These are phyloP conservation scores for Fennellomyces sp. DNA, from an alignment of 371 early-diverging fungal genomes.

Conservation along the genomic window DNA sequence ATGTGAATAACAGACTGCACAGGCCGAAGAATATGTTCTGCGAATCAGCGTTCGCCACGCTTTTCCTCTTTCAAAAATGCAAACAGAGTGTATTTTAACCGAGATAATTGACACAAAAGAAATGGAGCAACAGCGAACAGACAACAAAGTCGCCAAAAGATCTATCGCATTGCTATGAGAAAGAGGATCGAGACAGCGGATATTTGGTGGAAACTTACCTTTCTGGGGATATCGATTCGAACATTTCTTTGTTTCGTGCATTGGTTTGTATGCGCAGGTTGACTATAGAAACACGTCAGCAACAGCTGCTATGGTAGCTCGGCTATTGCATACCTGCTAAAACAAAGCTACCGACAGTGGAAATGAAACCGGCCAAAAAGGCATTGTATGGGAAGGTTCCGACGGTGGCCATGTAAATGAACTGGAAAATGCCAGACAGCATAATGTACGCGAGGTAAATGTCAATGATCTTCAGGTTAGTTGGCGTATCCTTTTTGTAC, in stretches of 20 bases:
- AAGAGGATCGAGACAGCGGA: background rate
- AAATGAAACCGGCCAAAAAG: conserved; percentile 93
- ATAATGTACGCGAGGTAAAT: conserved; percentile 88
- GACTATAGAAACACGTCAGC: conserved; percentile 16
- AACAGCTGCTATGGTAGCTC: conserved; percentile 9
- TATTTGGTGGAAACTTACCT: conserved; percentile 9
- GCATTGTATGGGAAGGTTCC: conserved; percentile 98
- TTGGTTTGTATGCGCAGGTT: conserved; percentile 41
- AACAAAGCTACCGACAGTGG: conserved; percentile 93
- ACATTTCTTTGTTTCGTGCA: conserved; percentile 19
- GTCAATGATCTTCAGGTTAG: conserved; percentile 86
- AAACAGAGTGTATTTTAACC: conserved; percentile 26
- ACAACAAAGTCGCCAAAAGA: conserved; percentile 60
- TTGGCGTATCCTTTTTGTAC: conserved; percentile 73
- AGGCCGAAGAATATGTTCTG: no score
- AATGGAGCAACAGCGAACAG: conserved; percentile 48
- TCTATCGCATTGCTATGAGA: conserved; percentile 20
- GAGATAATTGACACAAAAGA: conserved; percentile 59
- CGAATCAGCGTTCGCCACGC: conserved; percentile 6
- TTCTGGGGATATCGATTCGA: conserved; percentile 27
- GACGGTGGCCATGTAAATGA: conserved; percentile 80
- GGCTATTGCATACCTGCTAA: conserved; percentile 75
- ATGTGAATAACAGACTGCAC: no score
- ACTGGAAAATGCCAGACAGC: conserved; percentile 86
- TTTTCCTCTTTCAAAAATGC: background rate